Evolutionary conservation across 352 stramenopile species (phyloP).

Genomic region (Phytophthora multivora): DNA sequence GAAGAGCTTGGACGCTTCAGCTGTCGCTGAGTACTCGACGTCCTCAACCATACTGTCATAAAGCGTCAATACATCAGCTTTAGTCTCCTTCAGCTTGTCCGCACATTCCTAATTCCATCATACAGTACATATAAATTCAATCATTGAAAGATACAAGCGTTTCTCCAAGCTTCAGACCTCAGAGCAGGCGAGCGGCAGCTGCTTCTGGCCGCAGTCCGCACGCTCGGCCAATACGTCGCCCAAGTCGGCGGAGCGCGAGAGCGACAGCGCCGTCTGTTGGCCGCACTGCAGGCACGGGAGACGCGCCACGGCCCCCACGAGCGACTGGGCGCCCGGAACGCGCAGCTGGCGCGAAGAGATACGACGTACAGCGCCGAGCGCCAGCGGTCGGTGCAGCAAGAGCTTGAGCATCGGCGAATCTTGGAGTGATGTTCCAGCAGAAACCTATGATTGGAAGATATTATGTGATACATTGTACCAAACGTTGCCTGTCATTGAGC

Average conservation of each 20-base stretch:
- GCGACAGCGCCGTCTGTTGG: slow-evolving; percentile 13
- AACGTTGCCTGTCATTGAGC: too few species aligned
- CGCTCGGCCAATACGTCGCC: slow-evolving; percentile 29
- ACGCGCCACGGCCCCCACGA: slow-evolving; percentile 40
- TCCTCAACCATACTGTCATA: slow-evolving; percentile 55
- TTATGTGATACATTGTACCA: not conserved
- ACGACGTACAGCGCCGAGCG: slow-evolving; percentile 7
- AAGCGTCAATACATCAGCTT: slow-evolving; percentile 35
- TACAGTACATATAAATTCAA: too few species aligned
- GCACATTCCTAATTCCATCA: slow-evolving; percentile 34
- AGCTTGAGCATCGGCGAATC: slow-evolving; percentile 32
- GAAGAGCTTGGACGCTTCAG: slow-evolving; percentile 49
- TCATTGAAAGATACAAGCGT: not conserved
- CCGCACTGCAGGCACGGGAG: slow-evolving; percentile 62
- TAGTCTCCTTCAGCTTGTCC: slow-evolving; percentile 25
- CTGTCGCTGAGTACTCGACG: slow-evolving; percentile 37
- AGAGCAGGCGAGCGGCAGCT: slow-evolving; percentile 59
- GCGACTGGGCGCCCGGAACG: slow-evolving; percentile 23
- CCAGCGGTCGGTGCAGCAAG: slow-evolving; percentile 1
- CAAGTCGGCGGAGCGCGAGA: slow-evolving; percentile 24
- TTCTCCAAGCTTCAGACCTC: slow-evolving; percentile 15
- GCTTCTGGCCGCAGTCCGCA: slow-evolving; percentile 38
- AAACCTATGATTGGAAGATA: slow-evolving; percentile 9
- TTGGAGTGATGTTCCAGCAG: not conserved
- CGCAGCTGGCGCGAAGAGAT: slow-evolving; percentile 21